Evolutionary conservation across 345 rosid species (phyloP).

Genomic region (Euclidium syriacum): DNA sequence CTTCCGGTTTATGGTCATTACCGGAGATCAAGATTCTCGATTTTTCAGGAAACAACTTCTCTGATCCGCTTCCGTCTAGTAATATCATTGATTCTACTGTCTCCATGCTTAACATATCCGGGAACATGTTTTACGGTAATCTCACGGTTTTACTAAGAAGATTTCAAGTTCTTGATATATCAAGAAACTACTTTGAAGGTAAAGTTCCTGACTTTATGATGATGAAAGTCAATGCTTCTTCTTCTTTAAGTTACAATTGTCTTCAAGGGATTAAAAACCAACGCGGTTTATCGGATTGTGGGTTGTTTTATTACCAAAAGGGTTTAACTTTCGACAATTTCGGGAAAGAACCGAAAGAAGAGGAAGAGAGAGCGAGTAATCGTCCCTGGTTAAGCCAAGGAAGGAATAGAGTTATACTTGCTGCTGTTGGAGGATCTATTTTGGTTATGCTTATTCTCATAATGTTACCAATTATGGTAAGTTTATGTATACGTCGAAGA

Average conservation of each 20-base stretch:
- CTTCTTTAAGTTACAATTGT: slow-evolving; percentile 32
- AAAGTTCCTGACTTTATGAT: slow-evolving; percentile 33
- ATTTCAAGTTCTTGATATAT: slow-evolving; percentile 50
- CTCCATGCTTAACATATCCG: slow-evolving; percentile 56
- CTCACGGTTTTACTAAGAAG: slow-evolving; percentile 40
- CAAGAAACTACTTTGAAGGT: slow-evolving; percentile 82
- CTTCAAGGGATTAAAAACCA: slow-evolving; percentile 19
- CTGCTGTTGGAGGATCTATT: slow-evolving; percentile 66
- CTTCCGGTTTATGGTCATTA: slow-evolving; percentile 37
- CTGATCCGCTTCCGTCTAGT: slow-evolving; percentile 44
- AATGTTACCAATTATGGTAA: slow-evolving; percentile 39
- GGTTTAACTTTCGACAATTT: slow-evolving; percentile 24
- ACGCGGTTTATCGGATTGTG: slow-evolving; percentile 16
- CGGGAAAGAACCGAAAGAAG: slow-evolving; percentile 6
- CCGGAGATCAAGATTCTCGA: slow-evolving; percentile 49
- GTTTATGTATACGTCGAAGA: slow-evolving; percentile 42
- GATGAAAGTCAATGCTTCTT: slow-evolving; percentile 17
- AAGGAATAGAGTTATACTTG: slow-evolving; percentile 46
- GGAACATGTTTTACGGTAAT: slow-evolving; percentile 63
- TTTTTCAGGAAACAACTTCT: slow-evolving; percentile 56
- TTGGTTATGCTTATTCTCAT: slow-evolving; percentile 42
- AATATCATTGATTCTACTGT: slow-evolving; percentile 20
- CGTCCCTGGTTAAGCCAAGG: slow-evolving; percentile 43
- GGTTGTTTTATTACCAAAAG: slow-evolving; percentile 15
- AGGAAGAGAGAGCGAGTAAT: slow-evolving; percentile 8